These are phyloP conservation scores for Leccinum barrowsii DNA, from an alignment of 768 basidiomycete species.

Conservation along the genomic window DNA sequence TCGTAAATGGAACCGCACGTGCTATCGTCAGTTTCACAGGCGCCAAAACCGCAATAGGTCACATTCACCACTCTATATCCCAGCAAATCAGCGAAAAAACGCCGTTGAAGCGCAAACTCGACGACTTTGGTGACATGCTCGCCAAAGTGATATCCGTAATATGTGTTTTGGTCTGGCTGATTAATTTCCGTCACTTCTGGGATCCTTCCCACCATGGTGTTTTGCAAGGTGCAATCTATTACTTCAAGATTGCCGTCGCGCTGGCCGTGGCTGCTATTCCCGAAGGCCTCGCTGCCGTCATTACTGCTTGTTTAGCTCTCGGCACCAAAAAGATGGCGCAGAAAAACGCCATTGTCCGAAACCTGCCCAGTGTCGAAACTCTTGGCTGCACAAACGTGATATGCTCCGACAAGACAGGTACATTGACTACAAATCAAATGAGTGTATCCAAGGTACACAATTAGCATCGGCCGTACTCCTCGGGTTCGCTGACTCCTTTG, in stretches of 20 bases:
- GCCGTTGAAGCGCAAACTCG: conserved; percentile 92
- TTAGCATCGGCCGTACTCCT: conserved; percentile 12
- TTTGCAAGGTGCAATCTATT: conserved; percentile 94
- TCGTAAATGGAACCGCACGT: conserved; percentile 87
- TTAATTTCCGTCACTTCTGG: conserved; percentile 95
- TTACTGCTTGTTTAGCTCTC: conserved; percentile 93
- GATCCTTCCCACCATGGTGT: conserved; percentile 90
- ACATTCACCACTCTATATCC: conserved; percentile 95
- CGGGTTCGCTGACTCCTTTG: conserved; percentile 9
- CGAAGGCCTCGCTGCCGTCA: conserved; percentile 96
- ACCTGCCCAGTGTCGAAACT: conserved; percentile 95
- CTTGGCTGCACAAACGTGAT: conserved; percentile 98
- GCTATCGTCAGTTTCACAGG: conserved; percentile 91
- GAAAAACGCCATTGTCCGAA: conserved; percentile 96
- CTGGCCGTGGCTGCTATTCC: conserved; percentile 99
- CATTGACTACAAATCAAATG: conserved; percentile 97
- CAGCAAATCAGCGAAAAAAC: conserved; percentile 95
- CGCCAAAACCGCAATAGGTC: conserved; percentile 85
- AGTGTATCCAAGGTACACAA: conserved; percentile 73
- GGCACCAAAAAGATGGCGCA: conserved; percentile 99
- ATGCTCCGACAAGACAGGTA: conserved; percentile 98
- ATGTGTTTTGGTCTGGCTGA: conserved; percentile 95
- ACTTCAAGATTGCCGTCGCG: conserved; percentile 99
- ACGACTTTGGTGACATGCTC: conserved; percentile 96
- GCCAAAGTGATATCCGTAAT: conserved; percentile 98